Evolutionary conservation across 805 yeast genomes (phyloP).

Genomic region (Nakazawaea pomicola): DNA sequence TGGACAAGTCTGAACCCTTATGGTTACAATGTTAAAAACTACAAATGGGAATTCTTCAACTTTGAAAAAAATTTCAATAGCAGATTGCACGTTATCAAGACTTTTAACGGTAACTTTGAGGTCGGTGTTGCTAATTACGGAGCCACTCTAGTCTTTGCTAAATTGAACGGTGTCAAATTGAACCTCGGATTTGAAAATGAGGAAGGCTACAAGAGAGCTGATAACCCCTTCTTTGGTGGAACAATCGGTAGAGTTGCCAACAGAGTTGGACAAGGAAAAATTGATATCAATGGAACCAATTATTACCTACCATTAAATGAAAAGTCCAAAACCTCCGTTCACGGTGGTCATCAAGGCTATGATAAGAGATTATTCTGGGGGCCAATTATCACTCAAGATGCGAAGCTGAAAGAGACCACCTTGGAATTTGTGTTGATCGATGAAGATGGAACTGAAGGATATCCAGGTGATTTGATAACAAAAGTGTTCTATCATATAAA

Average conservation of each 20-base stretch:
- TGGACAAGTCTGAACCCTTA: conserved; percentile 69
- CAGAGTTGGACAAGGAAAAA: conserved; percentile 42
- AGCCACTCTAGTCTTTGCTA: conserved; percentile 41
- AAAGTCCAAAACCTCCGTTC: conserved; percentile 37
- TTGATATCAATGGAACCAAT: conserved; percentile 34
- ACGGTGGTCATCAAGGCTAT: conserved; percentile 51
- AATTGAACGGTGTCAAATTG: conserved; percentile 33
- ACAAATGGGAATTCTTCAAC: conserved; percentile 28
- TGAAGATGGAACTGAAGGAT: conserved; percentile 46
- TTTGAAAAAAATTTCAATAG: conserved; percentile 21
- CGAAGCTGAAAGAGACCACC: conserved; percentile 26
- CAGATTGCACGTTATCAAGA: conserved; percentile 28
- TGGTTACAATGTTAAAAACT: conserved; percentile 42
- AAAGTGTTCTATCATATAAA: conserved; percentile 40
- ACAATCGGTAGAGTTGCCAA: conserved; percentile 65
- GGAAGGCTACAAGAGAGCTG: conserved; percentile 19
- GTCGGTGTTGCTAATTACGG: conserved; percentile 46
- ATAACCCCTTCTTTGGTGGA: conserved; percentile 55
- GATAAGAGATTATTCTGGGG: conserved; percentile 48
- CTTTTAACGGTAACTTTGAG: conserved; percentile 22
- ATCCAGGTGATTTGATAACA: conserved; percentile 52
- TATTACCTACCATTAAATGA: conserved; percentile 41
- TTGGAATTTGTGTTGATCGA: conserved; percentile 39
- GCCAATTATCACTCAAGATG: conserved; percentile 38
- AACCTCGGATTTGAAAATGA: conserved; percentile 35